These are phyloP conservation scores for Colletotrichum lentis DNA, from an alignment of 2,329 filamentous ascomycete species.

Conservation along the genomic window DNA sequence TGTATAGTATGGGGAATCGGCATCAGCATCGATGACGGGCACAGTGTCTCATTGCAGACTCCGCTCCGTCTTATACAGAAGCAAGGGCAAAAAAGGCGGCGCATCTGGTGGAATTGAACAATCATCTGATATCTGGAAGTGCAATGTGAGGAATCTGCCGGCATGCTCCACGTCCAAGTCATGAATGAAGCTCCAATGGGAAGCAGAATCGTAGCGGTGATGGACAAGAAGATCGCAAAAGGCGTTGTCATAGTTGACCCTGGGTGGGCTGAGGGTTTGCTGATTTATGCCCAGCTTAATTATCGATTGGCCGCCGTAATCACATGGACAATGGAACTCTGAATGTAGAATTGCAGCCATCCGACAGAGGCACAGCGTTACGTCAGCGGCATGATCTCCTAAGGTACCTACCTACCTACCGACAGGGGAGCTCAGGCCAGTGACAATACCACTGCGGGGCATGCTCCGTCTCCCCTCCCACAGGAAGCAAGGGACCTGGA, in stretches of 20 bases:
- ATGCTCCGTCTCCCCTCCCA: neutral
- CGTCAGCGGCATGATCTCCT: no score
- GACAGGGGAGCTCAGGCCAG: conserved; percentile 28
- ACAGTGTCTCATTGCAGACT: conserved; percentile 33
- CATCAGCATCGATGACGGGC: conserved; percentile 29
- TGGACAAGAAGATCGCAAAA: neutral
- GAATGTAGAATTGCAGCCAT: no score
- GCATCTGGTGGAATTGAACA: conserved; percentile 24
- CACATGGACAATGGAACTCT: neutral
- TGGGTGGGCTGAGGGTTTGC: conserved; percentile 4
- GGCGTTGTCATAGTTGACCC: neutral
- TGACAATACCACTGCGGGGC: conserved; percentile 27
- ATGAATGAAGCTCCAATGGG: no score
- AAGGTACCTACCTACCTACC: no score
- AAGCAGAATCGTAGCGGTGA: neutral
- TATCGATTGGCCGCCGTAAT: neutral
- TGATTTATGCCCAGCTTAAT: neutral
- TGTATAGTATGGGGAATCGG: conserved; percentile 33
- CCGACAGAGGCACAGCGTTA: no score
- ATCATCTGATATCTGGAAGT: neutral
- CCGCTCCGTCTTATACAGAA: conserved; percentile 35
- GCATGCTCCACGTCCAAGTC: neutral
- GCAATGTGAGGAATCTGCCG: no score
- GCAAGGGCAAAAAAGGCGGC: conserved; percentile 25
- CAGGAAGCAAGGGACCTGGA: neutral